Percentiles rank a stretch among this genome's conserved stretches.
phyloP scores from a whole-genome alignment of 805 yeast genomes.

The Candida sphagnicola region DNA sequence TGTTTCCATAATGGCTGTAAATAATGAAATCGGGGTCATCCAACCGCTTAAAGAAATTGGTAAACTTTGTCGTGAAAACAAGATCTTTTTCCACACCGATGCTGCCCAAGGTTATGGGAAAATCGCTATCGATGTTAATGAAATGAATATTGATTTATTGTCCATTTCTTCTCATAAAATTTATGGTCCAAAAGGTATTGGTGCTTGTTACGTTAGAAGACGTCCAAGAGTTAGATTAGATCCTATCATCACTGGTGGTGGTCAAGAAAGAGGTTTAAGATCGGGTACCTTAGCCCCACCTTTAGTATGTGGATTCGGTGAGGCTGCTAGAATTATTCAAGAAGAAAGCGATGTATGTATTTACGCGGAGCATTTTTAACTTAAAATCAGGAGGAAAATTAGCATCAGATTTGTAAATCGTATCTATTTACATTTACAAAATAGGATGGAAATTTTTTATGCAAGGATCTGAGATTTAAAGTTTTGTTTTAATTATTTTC shows the following conservation, averaged over 20 bases:
- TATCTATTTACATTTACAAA: neutral
- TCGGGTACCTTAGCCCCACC: conserved; percentile 99
- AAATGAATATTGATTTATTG: conserved; percentile 86
- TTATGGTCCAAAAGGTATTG: conserved; percentile 97
- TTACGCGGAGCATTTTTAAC: neutral
- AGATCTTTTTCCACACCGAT: conserved; percentile 95
- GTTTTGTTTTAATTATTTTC: neutral
- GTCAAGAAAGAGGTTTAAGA: conserved; percentile 97
- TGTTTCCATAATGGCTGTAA: conserved; percentile 94
- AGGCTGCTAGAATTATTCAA: conserved; percentile 83
- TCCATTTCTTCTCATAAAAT: conserved; percentile 95
- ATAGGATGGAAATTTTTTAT: conserved; percentile 8
- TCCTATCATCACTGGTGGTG: conserved; percentile 95
- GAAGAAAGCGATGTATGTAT: conserved; percentile 52
- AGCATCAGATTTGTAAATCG: conserved; percentile 2
- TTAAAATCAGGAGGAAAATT: neutral
- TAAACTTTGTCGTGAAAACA: conserved; percentile 73
- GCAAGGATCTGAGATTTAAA: conserved; percentile 16
- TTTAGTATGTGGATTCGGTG: conserved; percentile 92
- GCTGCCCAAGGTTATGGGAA: conserved; percentile 98
- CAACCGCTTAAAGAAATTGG: conserved; percentile 97
- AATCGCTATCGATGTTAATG: conserved; percentile 87
- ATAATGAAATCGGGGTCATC: conserved; percentile 96
- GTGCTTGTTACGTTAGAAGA: conserved; percentile 93
- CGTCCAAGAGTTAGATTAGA: conserved; percentile 97